phyloP scores from a whole-genome alignment of 176 grass and related monocot species.

The Cymbopogon citratus region DNA sequence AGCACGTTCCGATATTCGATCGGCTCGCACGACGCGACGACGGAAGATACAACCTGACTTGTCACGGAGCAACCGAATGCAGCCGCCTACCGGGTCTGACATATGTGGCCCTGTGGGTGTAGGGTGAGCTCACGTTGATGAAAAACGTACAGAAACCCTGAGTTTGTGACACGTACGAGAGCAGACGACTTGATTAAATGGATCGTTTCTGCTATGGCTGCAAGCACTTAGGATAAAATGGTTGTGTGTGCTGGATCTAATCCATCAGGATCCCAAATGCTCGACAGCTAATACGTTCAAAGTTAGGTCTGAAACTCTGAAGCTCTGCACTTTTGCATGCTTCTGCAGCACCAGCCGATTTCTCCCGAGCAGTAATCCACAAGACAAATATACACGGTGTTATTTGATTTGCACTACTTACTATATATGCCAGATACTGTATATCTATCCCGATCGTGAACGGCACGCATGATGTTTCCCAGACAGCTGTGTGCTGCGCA shows the following conservation, averaged over 20 bases:
- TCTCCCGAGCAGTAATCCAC: too few relatives aligned
- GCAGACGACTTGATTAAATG: neutral
- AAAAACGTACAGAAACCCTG: neutral
- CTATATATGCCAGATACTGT: too few relatives aligned
- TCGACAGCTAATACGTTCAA: neutral
- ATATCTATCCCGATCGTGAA: neutral
- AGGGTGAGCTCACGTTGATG: too few relatives aligned
- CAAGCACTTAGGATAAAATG: neutral
- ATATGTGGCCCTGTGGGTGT: too few relatives aligned
- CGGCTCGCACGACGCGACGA: neutral
- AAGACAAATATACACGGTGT: too few relatives aligned
- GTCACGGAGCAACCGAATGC: neutral
- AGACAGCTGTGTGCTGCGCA: neutral
- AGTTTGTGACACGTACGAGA: neutral
- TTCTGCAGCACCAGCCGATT: neutral
- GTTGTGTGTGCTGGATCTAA: neutral
- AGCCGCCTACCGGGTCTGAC: neutral
- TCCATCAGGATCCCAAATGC: neutral
- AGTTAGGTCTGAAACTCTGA: neutral
- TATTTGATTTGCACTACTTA: neutral
- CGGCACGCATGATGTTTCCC: too few relatives aligned
- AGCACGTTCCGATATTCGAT: slow-evolving; percentile 18
- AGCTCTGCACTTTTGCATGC: neutral
- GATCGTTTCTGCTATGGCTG: neutral
- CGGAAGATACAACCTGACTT: neutral